Conservation (phyloP, 1,139 yeast species). For the Eremothecium sinecaudum region DNA sequence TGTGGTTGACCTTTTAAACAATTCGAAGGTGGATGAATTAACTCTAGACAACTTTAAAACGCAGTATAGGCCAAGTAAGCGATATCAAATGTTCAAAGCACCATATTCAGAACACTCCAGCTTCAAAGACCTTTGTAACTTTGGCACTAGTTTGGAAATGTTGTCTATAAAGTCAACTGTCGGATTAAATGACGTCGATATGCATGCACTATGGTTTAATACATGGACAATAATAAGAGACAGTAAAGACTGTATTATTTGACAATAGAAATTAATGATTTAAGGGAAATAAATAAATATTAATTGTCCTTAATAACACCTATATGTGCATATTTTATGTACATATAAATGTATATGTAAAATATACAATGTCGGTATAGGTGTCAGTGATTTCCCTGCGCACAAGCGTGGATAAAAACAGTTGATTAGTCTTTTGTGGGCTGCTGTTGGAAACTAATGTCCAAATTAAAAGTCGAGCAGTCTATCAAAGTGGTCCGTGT, state of each 20-base stretch:
- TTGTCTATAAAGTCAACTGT: conserved; percentile 72
- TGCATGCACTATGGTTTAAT: conserved; percentile 41
- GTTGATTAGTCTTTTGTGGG: not conserved
- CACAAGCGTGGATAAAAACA: not conserved
- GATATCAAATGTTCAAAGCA: conserved; percentile 45
- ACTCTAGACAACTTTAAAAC: conserved; percentile 21
- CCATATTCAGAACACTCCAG: conserved; percentile 96
- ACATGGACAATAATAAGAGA: conserved; percentile 34
- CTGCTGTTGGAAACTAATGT: not conserved
- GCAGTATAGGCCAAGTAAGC: conserved; percentile 29
- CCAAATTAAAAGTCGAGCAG: conserved; percentile 1
- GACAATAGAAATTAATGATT: too few relatives aligned
- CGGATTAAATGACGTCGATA: conserved; percentile 38
- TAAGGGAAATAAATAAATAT: too few relatives aligned
- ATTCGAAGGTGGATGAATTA: conserved; percentile 14
- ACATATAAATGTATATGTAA: too few relatives aligned
- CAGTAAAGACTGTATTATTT: not conserved
- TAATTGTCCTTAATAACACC: too few relatives aligned
- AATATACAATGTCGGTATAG: too few relatives aligned
- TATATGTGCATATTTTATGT: too few relatives aligned
- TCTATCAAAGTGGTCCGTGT: too few relatives aligned
- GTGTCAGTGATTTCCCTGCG: too few relatives aligned
- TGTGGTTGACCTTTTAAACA: conserved; percentile 9
- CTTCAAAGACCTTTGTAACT: conserved; percentile 63
- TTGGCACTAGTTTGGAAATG: conserved; percentile 45